Evolutionary conservation across 345 rosid genomes (phyloP), one percentile per base, ranked within the genome.

Genomic region (Hirschfeldia incana): DNA sequence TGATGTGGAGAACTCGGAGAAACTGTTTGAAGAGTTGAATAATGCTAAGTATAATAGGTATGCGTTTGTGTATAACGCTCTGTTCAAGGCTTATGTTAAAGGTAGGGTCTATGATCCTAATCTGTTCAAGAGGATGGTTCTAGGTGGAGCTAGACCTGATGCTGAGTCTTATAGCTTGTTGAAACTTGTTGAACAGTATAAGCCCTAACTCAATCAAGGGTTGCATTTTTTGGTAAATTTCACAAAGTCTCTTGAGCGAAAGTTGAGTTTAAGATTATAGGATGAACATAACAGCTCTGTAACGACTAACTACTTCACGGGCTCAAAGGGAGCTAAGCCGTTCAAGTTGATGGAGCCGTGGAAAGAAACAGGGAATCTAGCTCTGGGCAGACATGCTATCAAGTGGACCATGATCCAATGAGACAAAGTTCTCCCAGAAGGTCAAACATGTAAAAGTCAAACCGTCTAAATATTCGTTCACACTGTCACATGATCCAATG

Each of bases 101-200:
- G 98, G 87, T 15, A 90, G 85, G 78, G 81, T 79, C 42, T 86
- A 85, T 83, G 87, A 89, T 73, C 88, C 96, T 36, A 83, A 89
- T 83, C 86, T 94, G 29, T 85, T 95, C 82, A 88, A 86, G 74
- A 93, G 99, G 85, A 93, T 93, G 98, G 91, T 95, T 75, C 82
- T 93, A 6, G 98, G 92, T 74, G 94, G 99, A 27, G 86, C 96
- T 6, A 87, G 91, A 80, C 99, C 99, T 64, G 98, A 95, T 83
- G 88, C 97, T 67, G 99, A 95, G 80, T 88, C 94, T 1, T 95
- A 90, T 49, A 89, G 97, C 87, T 81, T 95, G 76, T 78, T 95
- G 76, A 93, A 93, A 84, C 92, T 91, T 16, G 72, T 80, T 13
- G 98, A 93, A 73, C 94, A 85, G 64, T 86, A 75, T 75, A 82